Base-by-base conservation (phyloP, 2,329 filamentous ascomycete genomes). In the Pyrenophora graminea region DNA sequence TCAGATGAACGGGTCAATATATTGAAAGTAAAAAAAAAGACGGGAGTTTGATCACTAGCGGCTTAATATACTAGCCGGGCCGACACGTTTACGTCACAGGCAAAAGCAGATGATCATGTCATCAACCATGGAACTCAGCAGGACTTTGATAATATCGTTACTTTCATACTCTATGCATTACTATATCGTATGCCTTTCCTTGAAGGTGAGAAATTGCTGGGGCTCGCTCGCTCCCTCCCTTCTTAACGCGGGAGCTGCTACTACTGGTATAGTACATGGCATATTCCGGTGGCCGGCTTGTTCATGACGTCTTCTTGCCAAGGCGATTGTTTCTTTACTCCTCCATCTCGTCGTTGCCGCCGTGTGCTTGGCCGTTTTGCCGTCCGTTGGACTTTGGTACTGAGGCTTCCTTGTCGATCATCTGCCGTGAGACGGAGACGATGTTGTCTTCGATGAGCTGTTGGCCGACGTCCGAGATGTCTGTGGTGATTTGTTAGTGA, bases 391-490 rank as follows among this genome's bases (percentile, higher is more conserved):
- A 55, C 51, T 74, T 74, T 84, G 93, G 90, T 76, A 96, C 90
- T 4, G 91, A 94, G 3, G 94, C 94, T 76, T 99, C 94, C 79
- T 97, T 97, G 79, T 97, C 94, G 68, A 99, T 97, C 93, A 99
- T 97, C 76, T 97, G 94, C 73, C 93, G 84, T 60, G 91, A 95
- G n/a, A 99, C 92, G 3, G 91, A 90, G 10, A 99, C 94, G 60
- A 99, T 99, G 77, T 99, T 99, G 83, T 99, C 94, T 78, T 99
- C 95, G 68, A 99, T 97, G 60, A 97, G 83, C 73, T 95, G 87
- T 77, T 97, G 92, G 48, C 94, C 94, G 39, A 99, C 90, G 65
- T 96, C 91, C 76, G 97, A 92, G 71, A 99, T 83, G 74, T 99
- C 82, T 84, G 59, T 39, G 50, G 9, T 18, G 4, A 37, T 0